Base-by-base conservation (phyloP, 2,329 filamentous ascomycete genomes). In the Dryadomyces sulphureus region DNA sequence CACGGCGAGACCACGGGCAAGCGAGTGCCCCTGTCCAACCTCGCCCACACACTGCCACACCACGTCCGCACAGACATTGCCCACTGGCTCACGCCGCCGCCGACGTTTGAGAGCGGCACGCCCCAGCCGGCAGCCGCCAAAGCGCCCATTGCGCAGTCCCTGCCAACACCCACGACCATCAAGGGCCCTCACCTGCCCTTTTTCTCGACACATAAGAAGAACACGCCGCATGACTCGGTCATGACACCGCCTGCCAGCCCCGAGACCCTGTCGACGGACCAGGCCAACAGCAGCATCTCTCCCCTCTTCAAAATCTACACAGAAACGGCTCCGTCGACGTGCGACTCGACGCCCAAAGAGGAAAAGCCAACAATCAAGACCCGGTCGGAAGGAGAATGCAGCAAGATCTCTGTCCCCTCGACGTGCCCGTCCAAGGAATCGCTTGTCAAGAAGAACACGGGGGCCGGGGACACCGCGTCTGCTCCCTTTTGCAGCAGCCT, bases 381-480 rank as follows among this genome's bases (percentile, higher is more conserved):
- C 17, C 17, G 11, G 4, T 19, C 8, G 36, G 36, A 22, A 22
- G 20, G 27, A 27, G n/a, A 17, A 20, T 14, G 14, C 16, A 19
- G 54, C 21, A 61, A 62, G 48, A 64, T 63, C 1, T 65, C 64
- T 1, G 50, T 66, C 19, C 64, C 69, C 47, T 70, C 66, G 7
- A 67, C 66, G 46, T 53, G 57, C 35, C 64, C 51, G 3, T 38
- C 27, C 1, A 42, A 38, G 20, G 52, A 47, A 12, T 46, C 41
- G 7, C 20, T 43, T 2, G 12, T 40, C 1, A 41, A 19, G 16
- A 42, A 36, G 20, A 32, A 32, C 16, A 14, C 9, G 11, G 27
- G 27, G 4, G 9, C 7, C 27, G 27, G 27, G 11, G 27, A 32
- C 11, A 14, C 11, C 16, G 27, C 11, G 7, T 14, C 11, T 3